Conservation (phyloP, 23 red algal genomes). For the Gracilaria caudata region DNA sequence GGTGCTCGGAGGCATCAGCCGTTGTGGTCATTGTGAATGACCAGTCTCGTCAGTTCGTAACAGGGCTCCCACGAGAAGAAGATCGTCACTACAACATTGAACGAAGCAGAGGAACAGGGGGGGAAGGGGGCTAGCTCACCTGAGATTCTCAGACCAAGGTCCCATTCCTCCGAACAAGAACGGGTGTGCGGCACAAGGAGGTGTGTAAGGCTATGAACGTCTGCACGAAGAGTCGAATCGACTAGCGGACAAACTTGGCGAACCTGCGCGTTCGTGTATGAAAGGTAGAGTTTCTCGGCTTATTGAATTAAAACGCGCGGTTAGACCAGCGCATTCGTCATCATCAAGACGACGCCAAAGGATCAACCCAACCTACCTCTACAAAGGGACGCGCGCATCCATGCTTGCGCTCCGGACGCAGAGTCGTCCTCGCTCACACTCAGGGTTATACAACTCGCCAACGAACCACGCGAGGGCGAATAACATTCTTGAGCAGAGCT, state of each 20-base stretch:
- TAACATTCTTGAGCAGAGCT: neutral
- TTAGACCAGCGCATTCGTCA: neutral
- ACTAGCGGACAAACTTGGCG: too few species aligned
- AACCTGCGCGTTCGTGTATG: neutral
- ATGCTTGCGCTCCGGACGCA: neutral
- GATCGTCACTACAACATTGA: neutral
- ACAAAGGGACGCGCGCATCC: neutral
- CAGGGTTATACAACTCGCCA: neutral
- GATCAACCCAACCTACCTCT: neutral
- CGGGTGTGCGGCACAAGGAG: too few species aligned
- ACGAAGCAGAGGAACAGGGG: neutral
- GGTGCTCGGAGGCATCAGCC: slow-evolving; percentile 1
- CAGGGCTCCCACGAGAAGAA: neutral
- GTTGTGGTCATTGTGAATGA: neutral
- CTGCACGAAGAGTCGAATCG: too few species aligned
- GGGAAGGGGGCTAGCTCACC: too few species aligned
- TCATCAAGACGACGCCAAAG: neutral
- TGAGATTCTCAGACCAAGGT: too few species aligned
- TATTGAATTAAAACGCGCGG: neutral
- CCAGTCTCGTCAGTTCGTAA: neutral
- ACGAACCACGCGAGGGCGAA: neutral
- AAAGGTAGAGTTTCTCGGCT: neutral
- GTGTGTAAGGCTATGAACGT: neutral
- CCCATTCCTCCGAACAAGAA: too few species aligned
- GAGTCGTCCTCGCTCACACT: neutral